A percentile compares a stretch with the other conserved stretches of the same genome.
Evolutionary conservation across 208 protist genomes (phyloP).

Genomic region (Trypanosoma scelopori): DNA sequence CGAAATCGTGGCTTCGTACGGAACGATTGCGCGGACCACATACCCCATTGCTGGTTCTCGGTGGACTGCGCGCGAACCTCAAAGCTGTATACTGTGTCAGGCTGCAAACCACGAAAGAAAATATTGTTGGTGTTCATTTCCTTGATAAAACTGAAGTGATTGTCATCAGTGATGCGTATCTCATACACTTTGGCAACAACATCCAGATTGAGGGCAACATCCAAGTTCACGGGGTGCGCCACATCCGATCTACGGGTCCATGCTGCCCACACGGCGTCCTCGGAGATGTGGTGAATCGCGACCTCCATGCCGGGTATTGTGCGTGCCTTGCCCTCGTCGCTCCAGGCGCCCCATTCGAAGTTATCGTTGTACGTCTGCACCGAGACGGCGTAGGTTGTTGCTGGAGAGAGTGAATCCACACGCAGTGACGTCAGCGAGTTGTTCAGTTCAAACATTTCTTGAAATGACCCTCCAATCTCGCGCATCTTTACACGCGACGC

Average conservation of each 20-base stretch:
- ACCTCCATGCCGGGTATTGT: slow-evolving; percentile 88
- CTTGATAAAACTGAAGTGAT: slow-evolving; percentile 73
- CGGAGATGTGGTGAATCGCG: slow-evolving; percentile 81
- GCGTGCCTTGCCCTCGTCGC: slow-evolving; percentile 82
- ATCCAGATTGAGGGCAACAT: slow-evolving; percentile 84
- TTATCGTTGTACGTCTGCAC: slow-evolving; percentile 92
- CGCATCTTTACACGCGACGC: slow-evolving; percentile 83
- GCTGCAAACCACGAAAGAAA: slow-evolving; percentile 87
- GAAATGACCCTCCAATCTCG: slow-evolving; percentile 62
- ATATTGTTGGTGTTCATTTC: slow-evolving; percentile 71
- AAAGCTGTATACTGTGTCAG: slow-evolving; percentile 84
- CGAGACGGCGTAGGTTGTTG: slow-evolving; percentile 84
- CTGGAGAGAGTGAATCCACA: slow-evolving; percentile 64
- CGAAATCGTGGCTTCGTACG: slow-evolving; percentile 79
- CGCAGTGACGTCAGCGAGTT: slow-evolving; percentile 61
- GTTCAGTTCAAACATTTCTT: slow-evolving; percentile 67
- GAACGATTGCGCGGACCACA: slow-evolving; percentile 83
- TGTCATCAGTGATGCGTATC: slow-evolving; percentile 72
- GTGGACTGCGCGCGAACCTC: slow-evolving; percentile 74
- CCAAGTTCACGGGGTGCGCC: slow-evolving; percentile 44
- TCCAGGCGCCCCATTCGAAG: slow-evolving; percentile 90
- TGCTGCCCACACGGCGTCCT: slow-evolving; percentile 86
- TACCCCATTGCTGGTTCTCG: slow-evolving; percentile 81
- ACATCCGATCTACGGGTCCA: slow-evolving; percentile 79
- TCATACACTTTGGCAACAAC: slow-evolving; percentile 76